Evolutionary conservation across 2,329 filamentous ascomycete genomes (phyloP).

Genomic region (Exophiala alcalophila): DNA sequence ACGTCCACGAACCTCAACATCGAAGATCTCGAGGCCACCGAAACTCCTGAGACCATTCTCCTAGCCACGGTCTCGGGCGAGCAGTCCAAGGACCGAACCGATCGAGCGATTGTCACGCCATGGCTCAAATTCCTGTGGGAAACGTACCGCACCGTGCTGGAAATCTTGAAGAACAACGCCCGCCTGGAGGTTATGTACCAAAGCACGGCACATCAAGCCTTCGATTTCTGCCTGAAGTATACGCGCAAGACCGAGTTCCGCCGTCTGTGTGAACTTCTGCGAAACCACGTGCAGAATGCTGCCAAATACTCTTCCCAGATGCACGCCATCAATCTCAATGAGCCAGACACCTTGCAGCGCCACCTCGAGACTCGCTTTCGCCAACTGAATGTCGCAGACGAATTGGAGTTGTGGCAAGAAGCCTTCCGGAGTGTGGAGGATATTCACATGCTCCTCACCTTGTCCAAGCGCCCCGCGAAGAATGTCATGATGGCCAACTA

Average conservation of each 20-base stretch:
- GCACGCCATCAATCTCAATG: conserved; percentile 98
- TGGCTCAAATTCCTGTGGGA: conserved; percentile 99
- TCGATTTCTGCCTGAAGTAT: conserved; percentile 98
- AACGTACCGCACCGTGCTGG: conserved; percentile 95
- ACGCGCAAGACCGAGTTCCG: conserved; percentile 99
- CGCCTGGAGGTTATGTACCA: conserved; percentile 97
- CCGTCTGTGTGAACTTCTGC: conserved; percentile 92
- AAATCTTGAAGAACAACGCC: conserved; percentile 98
- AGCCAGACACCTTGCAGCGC: conserved; percentile 93
- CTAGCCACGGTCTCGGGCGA: conserved; percentile 97
- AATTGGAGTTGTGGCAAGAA: conserved; percentile 98
- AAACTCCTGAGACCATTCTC: conserved; percentile 97
- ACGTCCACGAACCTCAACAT: conserved; percentile 58
- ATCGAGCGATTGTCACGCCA: conserved; percentile 95
- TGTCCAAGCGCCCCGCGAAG: conserved; percentile 97
- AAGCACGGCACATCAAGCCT: conserved; percentile 94
- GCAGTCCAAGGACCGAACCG: conserved; percentile 94
- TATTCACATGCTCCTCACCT: conserved; percentile 92
- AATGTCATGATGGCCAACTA: conserved; percentile 99
- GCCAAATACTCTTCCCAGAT: conserved; percentile 99
- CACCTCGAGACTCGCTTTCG: conserved; percentile 98
- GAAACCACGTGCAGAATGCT: conserved; percentile 97
- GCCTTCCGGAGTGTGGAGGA: conserved; percentile 99
- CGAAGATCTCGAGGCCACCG: conserved; percentile 92
- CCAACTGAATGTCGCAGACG: conserved; percentile 95